Conservation (phyloP, 2,329 filamentous ascomycete species). For the Penicillium verrucosum region DNA sequence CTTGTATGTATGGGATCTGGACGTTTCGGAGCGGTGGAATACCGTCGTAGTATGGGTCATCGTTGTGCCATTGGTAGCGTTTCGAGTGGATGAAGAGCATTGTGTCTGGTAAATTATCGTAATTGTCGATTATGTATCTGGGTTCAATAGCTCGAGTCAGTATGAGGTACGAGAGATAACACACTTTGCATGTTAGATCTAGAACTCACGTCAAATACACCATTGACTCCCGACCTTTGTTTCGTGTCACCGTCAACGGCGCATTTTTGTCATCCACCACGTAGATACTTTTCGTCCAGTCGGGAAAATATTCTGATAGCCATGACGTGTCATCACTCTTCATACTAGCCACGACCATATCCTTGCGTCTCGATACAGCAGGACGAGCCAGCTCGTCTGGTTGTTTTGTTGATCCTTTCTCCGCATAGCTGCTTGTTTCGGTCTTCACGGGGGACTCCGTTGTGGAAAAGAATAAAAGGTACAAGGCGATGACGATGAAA, state of each 20-base stretch:
- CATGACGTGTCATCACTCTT: constrained; percentile 40
- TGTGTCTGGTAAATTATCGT: constrained; percentile 40
- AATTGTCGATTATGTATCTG: constrained; percentile 45
- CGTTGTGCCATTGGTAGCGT: constrained; percentile 49
- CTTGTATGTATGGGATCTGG: constrained; percentile 48
- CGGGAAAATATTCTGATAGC: constrained; percentile 38
- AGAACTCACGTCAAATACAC: constrained; percentile 43
- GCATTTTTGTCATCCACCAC: constrained; percentile 52
- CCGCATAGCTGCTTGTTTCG: constrained; percentile 21
- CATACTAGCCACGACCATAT: constrained; percentile 42
- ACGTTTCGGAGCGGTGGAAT: constrained; percentile 49
- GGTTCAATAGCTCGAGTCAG: constrained; percentile 12
- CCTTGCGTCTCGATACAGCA: constrained; percentile 20
- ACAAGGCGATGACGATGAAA: constrained; percentile 32
- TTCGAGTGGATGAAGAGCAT: constrained; percentile 43
- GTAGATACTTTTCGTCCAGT: constrained; percentile 55
- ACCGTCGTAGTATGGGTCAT: constrained; percentile 52
- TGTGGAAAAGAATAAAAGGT: constrained; percentile 32
- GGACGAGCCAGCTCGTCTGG: constrained; percentile 19
- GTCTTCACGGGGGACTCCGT: constrained; percentile 8
- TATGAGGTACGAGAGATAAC: not conserved
- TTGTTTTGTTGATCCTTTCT: constrained; percentile 13
- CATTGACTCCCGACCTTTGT: constrained; percentile 46
- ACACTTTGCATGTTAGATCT: constrained; percentile 1
- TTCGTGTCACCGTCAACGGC: constrained; percentile 47